A percentile compares a stretch with the other conserved stretches of the same genome.
phyloP scores from a whole-genome alignment of 257 asterid genomes.

The Nicotiana paniculata region DNA sequence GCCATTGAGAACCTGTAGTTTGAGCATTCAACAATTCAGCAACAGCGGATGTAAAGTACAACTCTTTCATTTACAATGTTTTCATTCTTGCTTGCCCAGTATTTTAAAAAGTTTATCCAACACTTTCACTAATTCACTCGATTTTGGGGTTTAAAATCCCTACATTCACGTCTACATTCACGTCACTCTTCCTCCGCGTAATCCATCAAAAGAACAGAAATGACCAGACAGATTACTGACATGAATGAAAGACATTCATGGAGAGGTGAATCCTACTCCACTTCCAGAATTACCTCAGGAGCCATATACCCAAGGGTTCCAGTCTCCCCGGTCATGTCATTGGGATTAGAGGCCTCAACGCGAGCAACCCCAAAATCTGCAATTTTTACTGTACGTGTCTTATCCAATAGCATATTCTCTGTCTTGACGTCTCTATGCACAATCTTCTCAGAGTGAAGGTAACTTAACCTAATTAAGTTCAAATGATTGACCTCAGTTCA shows the following conservation, averaged over 20 bases:
- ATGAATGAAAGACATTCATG: neutral
- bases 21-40: neutral
- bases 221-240: neutral
- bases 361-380: conserved; percentile 96
- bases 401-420: conserved; percentile 80
- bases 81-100: neutral
- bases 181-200: neutral
- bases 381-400: conserved; percentile 64
- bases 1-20: conserved; percentile 67
- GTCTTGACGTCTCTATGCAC: conserved; percentile 90
- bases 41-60: neutral
- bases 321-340: conserved; percentile 89
- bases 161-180: neutral
- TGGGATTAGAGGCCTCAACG: conserved; percentile 84
- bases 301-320: conserved; percentile 97
- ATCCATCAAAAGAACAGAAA: neutral
- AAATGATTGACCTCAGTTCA: neutral
- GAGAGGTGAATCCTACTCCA: neutral
- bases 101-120: neutral
- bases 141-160: neutral
- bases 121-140: neutral
- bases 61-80: neutral
- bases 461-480: conserved; percentile 51
- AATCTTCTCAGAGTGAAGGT: conserved; percentile 78
- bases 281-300: conserved; percentile 55